Conservation (phyloP, 2,329 filamentous ascomycete species). For the Pseudocercospora ulei region DNA sequence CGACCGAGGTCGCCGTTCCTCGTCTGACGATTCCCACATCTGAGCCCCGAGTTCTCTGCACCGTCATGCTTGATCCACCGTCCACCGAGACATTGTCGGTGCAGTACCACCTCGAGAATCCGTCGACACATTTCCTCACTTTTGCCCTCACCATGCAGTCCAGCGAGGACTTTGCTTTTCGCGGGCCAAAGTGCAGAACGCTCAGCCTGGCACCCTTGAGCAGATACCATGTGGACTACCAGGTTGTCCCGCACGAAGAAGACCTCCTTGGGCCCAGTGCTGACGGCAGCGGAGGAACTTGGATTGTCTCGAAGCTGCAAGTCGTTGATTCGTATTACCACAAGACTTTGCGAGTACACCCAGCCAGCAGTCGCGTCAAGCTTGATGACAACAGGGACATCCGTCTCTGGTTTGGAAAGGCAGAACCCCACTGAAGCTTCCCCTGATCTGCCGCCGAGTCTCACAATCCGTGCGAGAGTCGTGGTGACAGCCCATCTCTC, state of each 20-base stretch:
- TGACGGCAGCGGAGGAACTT: constrained; percentile 41
- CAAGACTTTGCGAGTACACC: constrained; percentile 71
- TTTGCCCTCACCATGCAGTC: constrained; percentile 90
- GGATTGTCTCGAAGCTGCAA: constrained; percentile 62
- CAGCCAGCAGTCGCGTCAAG: constrained; percentile 64
- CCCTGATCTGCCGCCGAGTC: too few relatives aligned
- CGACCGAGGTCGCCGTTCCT: constrained; percentile 63
- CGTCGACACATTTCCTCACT: constrained; percentile 85
- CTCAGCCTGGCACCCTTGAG: constrained; percentile 76
- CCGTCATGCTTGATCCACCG: constrained; percentile 28
- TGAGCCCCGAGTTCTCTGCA: constrained; percentile 72
- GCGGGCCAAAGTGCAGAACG: constrained; percentile 70
- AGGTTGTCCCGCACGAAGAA: constrained; percentile 55
- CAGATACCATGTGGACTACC: constrained; percentile 61
- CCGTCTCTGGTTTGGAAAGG: constrained; percentile 7
- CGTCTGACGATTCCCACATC: constrained; percentile 69
- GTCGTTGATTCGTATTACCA: constrained; percentile 89
- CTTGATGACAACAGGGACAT: constrained; percentile 43
- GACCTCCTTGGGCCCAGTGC: constrained; percentile 1
- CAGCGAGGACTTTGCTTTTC: constrained; percentile 85
- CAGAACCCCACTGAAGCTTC: not conserved
- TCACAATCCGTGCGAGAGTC: too few relatives aligned
- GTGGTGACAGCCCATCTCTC: too few relatives aligned
- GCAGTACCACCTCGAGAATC: constrained; percentile 75
- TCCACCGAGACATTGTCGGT: constrained; percentile 35